Conservation (phyloP, 441 rosid species). For the Gossypium davidsonii region DNA sequence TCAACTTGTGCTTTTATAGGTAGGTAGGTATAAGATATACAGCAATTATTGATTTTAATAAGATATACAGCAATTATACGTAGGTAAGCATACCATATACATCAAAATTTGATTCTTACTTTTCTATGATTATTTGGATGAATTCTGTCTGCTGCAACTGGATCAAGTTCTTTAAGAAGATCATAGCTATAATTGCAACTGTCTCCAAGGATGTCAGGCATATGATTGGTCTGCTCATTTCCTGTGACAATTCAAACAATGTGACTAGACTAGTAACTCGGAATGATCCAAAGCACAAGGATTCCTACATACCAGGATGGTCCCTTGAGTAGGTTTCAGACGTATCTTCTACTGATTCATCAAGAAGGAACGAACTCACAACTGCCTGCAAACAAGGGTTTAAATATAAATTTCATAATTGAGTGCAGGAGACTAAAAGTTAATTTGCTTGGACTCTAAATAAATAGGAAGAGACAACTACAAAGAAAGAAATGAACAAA, state of each 20-base stretch:
- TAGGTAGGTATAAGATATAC: not conserved
- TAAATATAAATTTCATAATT: not conserved
- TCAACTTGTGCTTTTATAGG: not conserved
- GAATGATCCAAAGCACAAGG: conserved; percentile 7
- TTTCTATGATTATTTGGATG: conserved; percentile 87
- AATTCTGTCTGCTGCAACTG: conserved; percentile 79
- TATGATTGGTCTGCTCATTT: conserved; percentile 26
- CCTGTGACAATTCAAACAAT: conserved; percentile 22
- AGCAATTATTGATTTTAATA: too few relatives aligned
- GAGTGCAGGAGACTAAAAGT: not conserved
- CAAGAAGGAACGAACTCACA: conserved; percentile 70
- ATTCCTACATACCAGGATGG: conserved; percentile 36
- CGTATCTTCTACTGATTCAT: conserved; percentile 41
- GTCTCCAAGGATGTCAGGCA: conserved; percentile 26
- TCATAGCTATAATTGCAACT: conserved; percentile 38
- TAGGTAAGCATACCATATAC: not conserved
- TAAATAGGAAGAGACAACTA: not conserved
- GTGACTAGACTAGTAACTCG: not conserved
- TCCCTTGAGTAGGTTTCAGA: conserved; percentile 26
- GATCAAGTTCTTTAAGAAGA: conserved; percentile 67
- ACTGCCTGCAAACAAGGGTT: conserved; percentile 47
- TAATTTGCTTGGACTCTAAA: not conserved
- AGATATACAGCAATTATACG: not conserved
- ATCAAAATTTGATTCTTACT: conserved; percentile 27
- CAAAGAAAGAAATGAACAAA: not conserved